phyloP scores from a whole-genome alignment of 2,329 filamentous ascomycete species.

The Annulohypoxylon truncatum region DNA sequence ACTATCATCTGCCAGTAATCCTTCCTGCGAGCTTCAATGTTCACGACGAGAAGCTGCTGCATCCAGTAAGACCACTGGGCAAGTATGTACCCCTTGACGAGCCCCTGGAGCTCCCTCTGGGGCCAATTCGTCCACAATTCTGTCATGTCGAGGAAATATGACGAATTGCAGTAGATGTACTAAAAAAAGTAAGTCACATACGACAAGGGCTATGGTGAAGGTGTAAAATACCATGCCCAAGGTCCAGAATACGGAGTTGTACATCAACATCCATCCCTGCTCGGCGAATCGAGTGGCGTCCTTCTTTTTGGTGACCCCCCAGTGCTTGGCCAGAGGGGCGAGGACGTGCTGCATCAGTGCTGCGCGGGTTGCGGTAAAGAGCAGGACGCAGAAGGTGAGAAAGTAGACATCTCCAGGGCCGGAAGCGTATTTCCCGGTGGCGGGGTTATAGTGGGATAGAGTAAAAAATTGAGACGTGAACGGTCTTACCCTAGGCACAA shows the following conservation, averaged over 20 bases:
- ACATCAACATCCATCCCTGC: slow-evolving; percentile 89
- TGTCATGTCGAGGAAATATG: slow-evolving; percentile 79
- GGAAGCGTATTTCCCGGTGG: slow-evolving; percentile 75
- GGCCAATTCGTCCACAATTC: slow-evolving; percentile 90
- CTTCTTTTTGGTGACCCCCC: slow-evolving; percentile 80
- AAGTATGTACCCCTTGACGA: slow-evolving; percentile 89
- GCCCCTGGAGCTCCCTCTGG: slow-evolving; percentile 74
- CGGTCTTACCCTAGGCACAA: slow-evolving; percentile 79
- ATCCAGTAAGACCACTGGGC: slow-evolving; percentile 93
- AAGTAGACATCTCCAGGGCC: slow-evolving; percentile 83
- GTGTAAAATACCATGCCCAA: slow-evolving; percentile 78
- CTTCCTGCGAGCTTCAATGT: slow-evolving; percentile 92
- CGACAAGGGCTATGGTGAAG: background rate
- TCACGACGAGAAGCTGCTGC: slow-evolving; percentile 91
- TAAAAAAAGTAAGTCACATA: slow-evolving; percentile 51
- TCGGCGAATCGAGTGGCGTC: slow-evolving; percentile 85
- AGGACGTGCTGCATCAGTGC: slow-evolving; percentile 89
- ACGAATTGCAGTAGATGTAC: slow-evolving; percentile 82
- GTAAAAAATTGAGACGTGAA: slow-evolving; percentile 86
- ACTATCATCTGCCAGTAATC: slow-evolving; percentile 95
- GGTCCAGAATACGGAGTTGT: slow-evolving; percentile 83
- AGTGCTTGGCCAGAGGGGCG: slow-evolving; percentile 75
- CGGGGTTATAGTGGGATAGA: slow-evolving; percentile 81
- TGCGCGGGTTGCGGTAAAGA: slow-evolving; percentile 87
- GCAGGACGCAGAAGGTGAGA: slow-evolving; percentile 79